These are phyloP conservation scores for Salicornia ramosissima DNA, from an alignment of 148 eudicot genomes.

Conservation along the genomic window DNA sequence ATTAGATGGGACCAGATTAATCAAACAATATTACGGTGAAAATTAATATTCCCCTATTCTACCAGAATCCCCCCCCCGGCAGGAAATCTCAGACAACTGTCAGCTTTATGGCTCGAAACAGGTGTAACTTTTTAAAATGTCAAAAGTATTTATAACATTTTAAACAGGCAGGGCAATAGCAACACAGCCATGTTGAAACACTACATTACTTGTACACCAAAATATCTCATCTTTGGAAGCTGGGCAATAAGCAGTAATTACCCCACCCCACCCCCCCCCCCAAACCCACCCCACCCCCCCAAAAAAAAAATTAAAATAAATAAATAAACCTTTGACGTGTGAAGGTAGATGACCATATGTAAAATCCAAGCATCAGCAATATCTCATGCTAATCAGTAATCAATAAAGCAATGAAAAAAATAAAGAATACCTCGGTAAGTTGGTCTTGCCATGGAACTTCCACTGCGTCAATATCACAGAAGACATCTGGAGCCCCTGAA, in stretches of 20 bases:
- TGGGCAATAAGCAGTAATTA: neutral
- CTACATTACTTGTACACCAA: neutral
- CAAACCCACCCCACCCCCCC: too few species aligned
- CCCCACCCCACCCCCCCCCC: too few species aligned
- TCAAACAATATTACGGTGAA: too few species aligned
- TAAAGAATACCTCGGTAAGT: slow-evolving; percentile 57
- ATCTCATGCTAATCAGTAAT: slow-evolving; percentile 2
- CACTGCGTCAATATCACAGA: slow-evolving; percentile 32
- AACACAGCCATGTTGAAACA: too few species aligned
- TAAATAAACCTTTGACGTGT: too few species aligned
- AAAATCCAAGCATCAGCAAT: slow-evolving; percentile 11
- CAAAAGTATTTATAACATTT: neutral
- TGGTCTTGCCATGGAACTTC: slow-evolving; percentile 56
- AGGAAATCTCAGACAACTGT: too few species aligned
- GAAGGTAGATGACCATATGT: neutral
- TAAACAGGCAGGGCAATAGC: neutral
- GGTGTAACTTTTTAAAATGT: too few species aligned
- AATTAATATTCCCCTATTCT: too few species aligned
- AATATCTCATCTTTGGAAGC: neutral
- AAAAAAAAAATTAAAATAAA: too few species aligned
- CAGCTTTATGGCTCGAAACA: too few species aligned
- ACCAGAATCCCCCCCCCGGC: too few species aligned
- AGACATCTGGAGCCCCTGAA: slow-evolving; percentile 40
- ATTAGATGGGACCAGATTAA: too few species aligned
- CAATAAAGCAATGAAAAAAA: slow-evolving; percentile 9